These are phyloP conservation scores for Talaromyces sp. DNA, from an alignment of 2,329 filamentous ascomycete genomes.

Conservation along the genomic window DNA sequence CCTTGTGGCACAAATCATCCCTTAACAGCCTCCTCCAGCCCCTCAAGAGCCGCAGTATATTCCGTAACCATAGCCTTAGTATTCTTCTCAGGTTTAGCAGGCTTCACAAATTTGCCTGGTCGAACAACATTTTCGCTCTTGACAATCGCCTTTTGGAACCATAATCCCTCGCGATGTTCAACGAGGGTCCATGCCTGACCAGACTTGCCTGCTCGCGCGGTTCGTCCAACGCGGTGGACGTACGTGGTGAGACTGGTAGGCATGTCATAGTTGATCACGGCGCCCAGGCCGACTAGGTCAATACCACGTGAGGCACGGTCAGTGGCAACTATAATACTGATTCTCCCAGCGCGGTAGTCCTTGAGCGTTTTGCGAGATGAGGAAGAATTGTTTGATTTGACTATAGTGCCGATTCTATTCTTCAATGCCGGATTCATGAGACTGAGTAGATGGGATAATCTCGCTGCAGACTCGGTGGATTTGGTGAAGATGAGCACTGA, in stretches of 20 bases:
- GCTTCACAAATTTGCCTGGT: constrained; percentile 24
- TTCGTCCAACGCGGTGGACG: constrained; percentile 86
- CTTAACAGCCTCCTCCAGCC: constrained; percentile 35
- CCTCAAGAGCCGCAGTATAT: constrained; percentile 32
- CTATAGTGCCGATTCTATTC: constrained; percentile 61
- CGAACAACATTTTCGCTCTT: constrained; percentile 39
- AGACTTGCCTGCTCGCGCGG: constrained; percentile 69
- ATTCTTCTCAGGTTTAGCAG: constrained; percentile 26
- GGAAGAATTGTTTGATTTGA: constrained; percentile 70
- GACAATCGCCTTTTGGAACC: constrained; percentile 86
- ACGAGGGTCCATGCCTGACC: constrained; percentile 86
- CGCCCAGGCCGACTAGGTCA: constrained; percentile 70
- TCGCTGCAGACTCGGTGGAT: constrained; percentile 81
- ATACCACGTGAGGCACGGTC: constrained; percentile 91
- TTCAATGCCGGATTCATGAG: constrained; percentile 59
- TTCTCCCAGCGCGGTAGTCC: constrained; percentile 57
- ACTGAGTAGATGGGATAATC: constrained; percentile 72
- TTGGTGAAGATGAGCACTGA: constrained; percentile 78
- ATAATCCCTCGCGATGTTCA: constrained; percentile 73
- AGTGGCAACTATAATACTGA: constrained; percentile 78
- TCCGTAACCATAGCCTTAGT: constrained; percentile 23
- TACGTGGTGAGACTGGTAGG: constrained; percentile 76
- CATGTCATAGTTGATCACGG: constrained; percentile 92
- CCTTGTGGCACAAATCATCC: background rate
- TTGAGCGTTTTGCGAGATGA: constrained; percentile 62